These are phyloP conservation scores for Microbotryum scabiosae DNA, from an alignment of 1,284 basidiomycete species.

Conservation along the genomic window DNA sequence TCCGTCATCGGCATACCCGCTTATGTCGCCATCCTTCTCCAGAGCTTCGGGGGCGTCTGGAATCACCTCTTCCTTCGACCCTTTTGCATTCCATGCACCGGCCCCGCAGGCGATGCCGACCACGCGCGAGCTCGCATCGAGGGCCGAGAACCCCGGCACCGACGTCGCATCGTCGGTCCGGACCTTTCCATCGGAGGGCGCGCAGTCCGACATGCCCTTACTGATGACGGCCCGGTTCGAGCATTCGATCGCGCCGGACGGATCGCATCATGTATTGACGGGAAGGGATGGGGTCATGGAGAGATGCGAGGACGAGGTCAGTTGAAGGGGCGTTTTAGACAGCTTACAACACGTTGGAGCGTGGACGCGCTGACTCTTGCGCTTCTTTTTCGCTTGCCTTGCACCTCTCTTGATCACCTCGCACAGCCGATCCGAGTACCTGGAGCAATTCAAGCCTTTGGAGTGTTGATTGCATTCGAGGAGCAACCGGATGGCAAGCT, in stretches of 20 bases:
- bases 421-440: conserved; percentile 66
- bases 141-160: too few species aligned
- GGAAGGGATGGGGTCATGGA: conserved; percentile 62
- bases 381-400: background rate
- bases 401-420: too few species aligned
- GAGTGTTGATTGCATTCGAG: conserved; percentile 67
- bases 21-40: too few species aligned
- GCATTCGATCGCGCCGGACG: conserved; percentile 59
- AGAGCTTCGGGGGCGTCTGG: too few species aligned
- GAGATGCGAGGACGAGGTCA: conserved; percentile 71
- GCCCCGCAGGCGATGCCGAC: too few species aligned
- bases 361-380: background rate
- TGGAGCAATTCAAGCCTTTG: conserved; percentile 77
- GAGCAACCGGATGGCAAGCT: conserved; percentile 56
- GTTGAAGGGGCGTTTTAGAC: conserved; percentile 19
- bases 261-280: conserved; percentile 59
- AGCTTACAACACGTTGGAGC: background rate
- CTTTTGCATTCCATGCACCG: too few species aligned
- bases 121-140: too few species aligned
- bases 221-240: conserved; percentile 58
- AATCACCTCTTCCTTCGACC: too few species aligned
- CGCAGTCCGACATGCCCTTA: background rate
- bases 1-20: too few species aligned
- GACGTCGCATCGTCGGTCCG: too few species aligned
- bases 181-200: too few species aligned